phyloP scores from a whole-genome alignment of 805 yeast genomes.

The Zygosaccharomyces bailii region DNA sequence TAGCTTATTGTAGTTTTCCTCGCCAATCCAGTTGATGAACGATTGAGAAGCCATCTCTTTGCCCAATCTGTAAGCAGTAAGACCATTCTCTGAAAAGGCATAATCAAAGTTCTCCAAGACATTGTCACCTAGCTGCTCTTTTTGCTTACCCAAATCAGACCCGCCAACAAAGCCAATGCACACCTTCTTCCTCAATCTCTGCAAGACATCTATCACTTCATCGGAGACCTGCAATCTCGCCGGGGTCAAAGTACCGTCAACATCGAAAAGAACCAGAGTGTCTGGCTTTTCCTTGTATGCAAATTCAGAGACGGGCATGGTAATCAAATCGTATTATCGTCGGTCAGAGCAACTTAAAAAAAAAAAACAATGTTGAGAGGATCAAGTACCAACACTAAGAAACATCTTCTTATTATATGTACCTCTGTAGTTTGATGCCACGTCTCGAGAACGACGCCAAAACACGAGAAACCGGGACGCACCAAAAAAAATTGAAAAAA shows the following conservation, averaged over 20 bases:
- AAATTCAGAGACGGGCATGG: conserved; percentile 46
- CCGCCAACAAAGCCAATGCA: conserved; percentile 99
- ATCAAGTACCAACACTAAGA: background rate
- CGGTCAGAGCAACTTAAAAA: background rate
- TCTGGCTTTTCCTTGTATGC: conserved; percentile 77
- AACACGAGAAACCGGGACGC: conserved; percentile 1
- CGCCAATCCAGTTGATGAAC: conserved; percentile 93
- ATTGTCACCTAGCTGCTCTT: conserved; percentile 87
- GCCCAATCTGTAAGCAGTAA: conserved; percentile 94
- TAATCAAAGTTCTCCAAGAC: conserved; percentile 83
- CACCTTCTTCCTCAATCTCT: conserved; percentile 80
- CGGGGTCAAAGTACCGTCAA: conserved; percentile 97
- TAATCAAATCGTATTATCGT: background rate
- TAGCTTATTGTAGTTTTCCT: conserved; percentile 86
- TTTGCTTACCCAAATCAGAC: conserved; percentile 88
- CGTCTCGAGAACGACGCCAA: conserved; percentile 4
- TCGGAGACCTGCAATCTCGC: conserved; percentile 78
- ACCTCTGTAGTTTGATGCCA: conserved; percentile 1
- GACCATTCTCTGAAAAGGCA: conserved; percentile 96
- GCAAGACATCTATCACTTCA: conserved; percentile 71
- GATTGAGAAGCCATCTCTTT: conserved; percentile 86
- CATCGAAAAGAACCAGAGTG: conserved; percentile 90
- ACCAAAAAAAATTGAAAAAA: background rate
- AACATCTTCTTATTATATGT: conserved; percentile 2
- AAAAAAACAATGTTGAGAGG: background rate